Percentiles rank a stretch among this genome's conserved stretches.
Conservation (phyloP, 352 stramenopile genomes). For the Albugo laibachii region DNA sequence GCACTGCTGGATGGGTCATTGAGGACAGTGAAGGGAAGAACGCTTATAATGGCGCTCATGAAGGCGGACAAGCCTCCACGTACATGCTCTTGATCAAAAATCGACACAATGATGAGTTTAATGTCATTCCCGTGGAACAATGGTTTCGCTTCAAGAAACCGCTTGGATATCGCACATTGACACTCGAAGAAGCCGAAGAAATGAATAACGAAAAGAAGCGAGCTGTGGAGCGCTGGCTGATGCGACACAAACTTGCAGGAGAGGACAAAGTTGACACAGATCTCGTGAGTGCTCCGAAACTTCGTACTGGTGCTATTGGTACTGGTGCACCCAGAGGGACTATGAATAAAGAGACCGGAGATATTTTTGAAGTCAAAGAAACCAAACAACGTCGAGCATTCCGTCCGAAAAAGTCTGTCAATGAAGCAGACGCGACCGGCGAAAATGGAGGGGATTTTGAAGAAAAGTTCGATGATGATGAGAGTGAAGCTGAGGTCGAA, state of each 20-base stretch:
- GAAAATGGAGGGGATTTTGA: conserved; percentile 75
- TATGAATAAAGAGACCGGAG: conserved; percentile 17
- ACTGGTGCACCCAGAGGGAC: conserved; percentile 12
- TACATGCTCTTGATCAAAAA: conserved; percentile 79
- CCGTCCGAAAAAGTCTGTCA: conserved; percentile 22
- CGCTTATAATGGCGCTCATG: conserved; percentile 66
- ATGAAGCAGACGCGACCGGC: conserved; percentile 31
- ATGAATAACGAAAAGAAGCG: conserved; percentile 82
- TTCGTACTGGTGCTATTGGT: conserved; percentile 45
- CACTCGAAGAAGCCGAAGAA: conserved; percentile 65
- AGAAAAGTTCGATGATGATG: conserved; percentile 75
- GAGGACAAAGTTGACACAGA: conserved; percentile 37
- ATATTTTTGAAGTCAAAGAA: conserved; percentile 49
- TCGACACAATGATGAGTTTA: conserved; percentile 51
- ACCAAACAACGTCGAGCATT: conserved; percentile 22
- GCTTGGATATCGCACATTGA: conserved; percentile 64
- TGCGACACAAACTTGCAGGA: conserved; percentile 71
- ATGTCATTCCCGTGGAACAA: conserved; percentile 69
- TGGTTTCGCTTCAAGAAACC: conserved; percentile 84
- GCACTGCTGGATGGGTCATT: conserved; percentile 66
- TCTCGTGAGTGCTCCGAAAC: conserved; percentile 18
- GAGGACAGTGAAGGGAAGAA: conserved; percentile 65
- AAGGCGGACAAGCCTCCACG: conserved; percentile 62
- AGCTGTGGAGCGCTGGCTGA: conserved; percentile 71
- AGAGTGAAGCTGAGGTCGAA: conserved; percentile 69